These are phyloP conservation scores for Mallotus nudiflorus DNA, from an alignment of 345 rosid genomes.

Conservation along the genomic window DNA sequence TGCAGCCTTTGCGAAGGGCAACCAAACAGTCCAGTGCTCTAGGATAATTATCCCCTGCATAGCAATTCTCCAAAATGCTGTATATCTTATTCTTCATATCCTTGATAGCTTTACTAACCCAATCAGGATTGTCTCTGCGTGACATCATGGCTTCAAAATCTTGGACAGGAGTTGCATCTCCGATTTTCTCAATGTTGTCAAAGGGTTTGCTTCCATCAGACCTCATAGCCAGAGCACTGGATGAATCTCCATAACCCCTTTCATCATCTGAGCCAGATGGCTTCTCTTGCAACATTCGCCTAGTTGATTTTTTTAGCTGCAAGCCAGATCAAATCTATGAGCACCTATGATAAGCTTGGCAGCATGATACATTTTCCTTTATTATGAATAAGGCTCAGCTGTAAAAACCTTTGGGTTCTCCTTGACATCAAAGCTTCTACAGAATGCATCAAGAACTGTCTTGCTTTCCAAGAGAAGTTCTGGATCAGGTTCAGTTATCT, in stretches of 20 bases:
- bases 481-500: constrained; percentile 62
- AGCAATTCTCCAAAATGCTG: constrained; percentile 45
- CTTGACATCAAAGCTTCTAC: constrained; percentile 63
- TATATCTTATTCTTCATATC: constrained; percentile 58
- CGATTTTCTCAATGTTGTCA: constrained; percentile 43
- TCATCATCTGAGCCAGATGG: constrained; percentile 70
- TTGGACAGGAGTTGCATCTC: constrained; percentile 62
- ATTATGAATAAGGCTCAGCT: background rate
- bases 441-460: constrained; percentile 46
- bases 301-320: constrained; percentile 68
- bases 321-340: constrained; percentile 12
- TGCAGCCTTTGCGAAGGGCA: constrained; percentile 82
- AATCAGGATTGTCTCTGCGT: constrained; percentile 69
- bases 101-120: constrained; percentile 60
- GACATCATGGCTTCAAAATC: constrained; percentile 88
- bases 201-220: constrained; percentile 33
- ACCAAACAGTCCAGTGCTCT: constrained; percentile 59
- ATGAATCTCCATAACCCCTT: constrained; percentile 22
- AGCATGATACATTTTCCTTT: constrained; percentile 1
- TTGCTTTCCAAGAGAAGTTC: constrained; percentile 54
- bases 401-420: constrained; percentile 69
- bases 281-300: constrained; percentile 47
- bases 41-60: constrained; percentile 40
- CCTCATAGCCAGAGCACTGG: constrained; percentile 28
- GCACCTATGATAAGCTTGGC: background rate